A percentile compares a stretch with the other conserved stretches of the same genome.
These are phyloP conservation scores for Beauveria australis DNA, from an alignment of 2,329 filamentous ascomycete genomes.

Conservation along the genomic window DNA sequence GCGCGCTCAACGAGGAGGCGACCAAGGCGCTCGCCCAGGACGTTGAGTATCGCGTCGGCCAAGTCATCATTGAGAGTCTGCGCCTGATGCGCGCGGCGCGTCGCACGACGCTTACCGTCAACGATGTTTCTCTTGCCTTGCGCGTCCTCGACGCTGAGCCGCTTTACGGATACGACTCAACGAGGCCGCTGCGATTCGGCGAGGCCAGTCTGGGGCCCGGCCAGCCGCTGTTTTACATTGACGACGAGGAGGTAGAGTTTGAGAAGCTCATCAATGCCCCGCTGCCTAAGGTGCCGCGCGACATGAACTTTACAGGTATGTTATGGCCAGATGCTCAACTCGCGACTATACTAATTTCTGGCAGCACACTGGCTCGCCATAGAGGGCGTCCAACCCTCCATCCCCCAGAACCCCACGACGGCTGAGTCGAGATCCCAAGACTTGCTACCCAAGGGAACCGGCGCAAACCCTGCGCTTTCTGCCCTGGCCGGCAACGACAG, in stretches of 20 bases:
- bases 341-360: slow-evolving; percentile 12
- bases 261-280: slow-evolving; percentile 98
- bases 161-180: slow-evolving; percentile 92
- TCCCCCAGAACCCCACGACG: slow-evolving; percentile 89
- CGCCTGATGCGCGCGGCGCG: slow-evolving; percentile 93
- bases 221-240: slow-evolving; percentile 92
- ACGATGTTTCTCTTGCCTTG: slow-evolving; percentile 81
- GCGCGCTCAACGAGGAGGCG: slow-evolving; percentile 73
- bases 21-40: slow-evolving; percentile 84
- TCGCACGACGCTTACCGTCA: slow-evolving; percentile 78
- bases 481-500: slow-evolving; percentile 81
- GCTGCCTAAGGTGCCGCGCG: slow-evolving; percentile 85
- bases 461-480: slow-evolving; percentile 72
- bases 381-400: slow-evolving; percentile 92
- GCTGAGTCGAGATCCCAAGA: slow-evolving; percentile 78
- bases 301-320: slow-evolving; percentile 83
- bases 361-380: slow-evolving; percentile 94
- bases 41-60: slow-evolving; percentile 88
- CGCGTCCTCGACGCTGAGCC: slow-evolving; percentile 87
- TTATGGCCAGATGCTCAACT: background rate
- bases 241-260: slow-evolving; percentile 97
- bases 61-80: slow-evolving; percentile 87
- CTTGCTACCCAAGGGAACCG: slow-evolving; percentile 80
- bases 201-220: slow-evolving; percentile 90
- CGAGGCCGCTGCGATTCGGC: slow-evolving; percentile 78